Conservation (phyloP, 2,329 filamentous ascomycete species). For the Phyllosticta citrichinensis region DNA sequence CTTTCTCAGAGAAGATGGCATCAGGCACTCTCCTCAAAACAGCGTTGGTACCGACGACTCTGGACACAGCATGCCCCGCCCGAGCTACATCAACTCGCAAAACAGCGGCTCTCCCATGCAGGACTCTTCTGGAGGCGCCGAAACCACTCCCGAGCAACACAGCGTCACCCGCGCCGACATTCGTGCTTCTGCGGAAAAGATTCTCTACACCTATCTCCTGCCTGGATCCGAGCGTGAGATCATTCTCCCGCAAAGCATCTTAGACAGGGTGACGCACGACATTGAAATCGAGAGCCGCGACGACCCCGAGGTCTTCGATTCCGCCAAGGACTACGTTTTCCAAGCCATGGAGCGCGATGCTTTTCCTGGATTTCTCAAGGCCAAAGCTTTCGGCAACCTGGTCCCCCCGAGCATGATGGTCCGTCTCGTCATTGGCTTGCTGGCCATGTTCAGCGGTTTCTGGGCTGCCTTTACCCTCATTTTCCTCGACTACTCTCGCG, state of each 20-base stretch:
- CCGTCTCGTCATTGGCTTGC: constrained; percentile 72
- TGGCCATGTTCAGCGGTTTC: constrained; percentile 82
- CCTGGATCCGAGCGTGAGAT: constrained; percentile 96
- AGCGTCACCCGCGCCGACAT: constrained; percentile 84
- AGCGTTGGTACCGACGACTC: constrained; percentile 40
- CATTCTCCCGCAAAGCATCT: constrained; percentile 78
- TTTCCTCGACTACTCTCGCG: constrained; percentile 68
- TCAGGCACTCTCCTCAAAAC: constrained; percentile 38
- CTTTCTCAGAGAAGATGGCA: constrained; percentile 58
- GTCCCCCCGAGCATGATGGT: constrained; percentile 85
- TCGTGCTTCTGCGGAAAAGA: constrained; percentile 89
- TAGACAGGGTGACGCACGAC: constrained; percentile 71
- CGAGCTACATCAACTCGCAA: constrained; percentile 55
- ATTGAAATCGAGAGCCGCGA: constrained; percentile 89
- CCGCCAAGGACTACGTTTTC: constrained; percentile 97
- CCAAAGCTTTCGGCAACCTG: constrained; percentile 91
- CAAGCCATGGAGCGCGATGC: constrained; percentile 99
- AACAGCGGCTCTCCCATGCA: constrained; percentile 60
- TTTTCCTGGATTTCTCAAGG: constrained; percentile 91
- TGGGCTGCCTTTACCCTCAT: constrained; percentile 93
- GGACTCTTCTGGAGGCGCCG: constrained; percentile 23
- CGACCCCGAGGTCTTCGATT: constrained; percentile 93
- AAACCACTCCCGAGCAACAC: constrained; percentile 48
- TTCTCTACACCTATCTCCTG: constrained; percentile 93
- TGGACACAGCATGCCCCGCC: constrained; percentile 44